Conservation (phyloP, 345 rosid genomes). For the Brassica carinata region DNA sequence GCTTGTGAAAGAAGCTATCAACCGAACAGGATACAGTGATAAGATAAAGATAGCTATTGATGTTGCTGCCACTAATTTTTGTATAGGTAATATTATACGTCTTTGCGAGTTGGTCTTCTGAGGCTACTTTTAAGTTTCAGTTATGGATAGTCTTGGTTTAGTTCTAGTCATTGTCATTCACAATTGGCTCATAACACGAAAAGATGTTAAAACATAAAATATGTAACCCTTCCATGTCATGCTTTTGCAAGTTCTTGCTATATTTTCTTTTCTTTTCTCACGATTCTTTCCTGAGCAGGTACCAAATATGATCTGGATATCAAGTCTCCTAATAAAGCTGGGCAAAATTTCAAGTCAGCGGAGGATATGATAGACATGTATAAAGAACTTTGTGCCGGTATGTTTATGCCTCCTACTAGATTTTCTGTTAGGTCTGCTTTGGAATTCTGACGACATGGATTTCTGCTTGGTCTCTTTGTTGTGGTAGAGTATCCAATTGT, state of each 20-base stretch:
- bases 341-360: constrained; percentile 87
- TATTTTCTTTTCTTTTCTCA: constrained; percentile 10
- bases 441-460: constrained; percentile 17
- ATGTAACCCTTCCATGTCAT: not conserved
- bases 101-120: constrained; percentile 22
- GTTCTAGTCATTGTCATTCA: constrained; percentile 19
- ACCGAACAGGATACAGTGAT: constrained; percentile 80
- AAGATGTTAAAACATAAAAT: constrained; percentile 10
- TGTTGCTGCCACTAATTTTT: constrained; percentile 84
- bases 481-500: constrained; percentile 75
- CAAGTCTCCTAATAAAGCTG: constrained; percentile 69
- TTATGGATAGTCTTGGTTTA: constrained; percentile 10
- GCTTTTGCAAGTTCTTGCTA: not conserved
- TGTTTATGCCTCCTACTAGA: constrained; percentile 18
- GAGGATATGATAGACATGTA: constrained; percentile 96
- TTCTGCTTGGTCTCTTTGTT: constrained; percentile 31
- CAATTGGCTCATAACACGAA: constrained; percentile 15
- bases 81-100: constrained; percentile 62
- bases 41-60: constrained; percentile 91
- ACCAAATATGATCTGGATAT: constrained; percentile 89
- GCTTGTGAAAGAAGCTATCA: constrained; percentile 88
- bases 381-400: constrained; percentile 83
- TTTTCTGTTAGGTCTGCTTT: constrained; percentile 7
- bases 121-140: not conserved
- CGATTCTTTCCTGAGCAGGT: constrained; percentile 47